Base-by-base conservation (phyloP, 2,329 filamentous ascomycete species). In the Dryadomyces quercivorus region DNA sequence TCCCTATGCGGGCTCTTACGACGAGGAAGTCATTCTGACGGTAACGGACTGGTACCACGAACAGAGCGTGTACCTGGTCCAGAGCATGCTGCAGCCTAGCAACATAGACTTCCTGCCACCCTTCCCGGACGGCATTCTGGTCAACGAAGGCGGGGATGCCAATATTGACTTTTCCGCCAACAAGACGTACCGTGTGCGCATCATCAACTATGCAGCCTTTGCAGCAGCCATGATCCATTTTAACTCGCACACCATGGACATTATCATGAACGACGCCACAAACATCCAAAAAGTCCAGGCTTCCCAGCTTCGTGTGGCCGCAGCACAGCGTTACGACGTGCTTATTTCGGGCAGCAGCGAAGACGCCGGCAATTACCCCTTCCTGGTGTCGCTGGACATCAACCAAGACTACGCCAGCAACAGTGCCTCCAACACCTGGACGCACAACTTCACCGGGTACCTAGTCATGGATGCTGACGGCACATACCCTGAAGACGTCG, bases 21-120 rank as follows among this genome's bases (percentile, higher is more conserved):
- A 84, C 47, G 75, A 81, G 49, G 80, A 85, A 63, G 64, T 80
- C 18, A 69, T 79, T 2, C 58, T 85, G n/a, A 77, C 76, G 1
- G 61, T 84, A 1, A 65, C 70, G 71, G 53, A 74, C 72, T 58
- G 64, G 71, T 75, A 75, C 55, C 70, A 73, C 53, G 57, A 63
- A 1, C 64, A 74, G 57, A 68, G 67, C 10, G 59, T 70, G 8
- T 56, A 60, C 6, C 59, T 75, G 1, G 65, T 71, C 26, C 63
- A 65, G 54, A 57, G 63, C 21, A 74, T 75, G 70, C 62, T 75
- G 2, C 49, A 58, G 12, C 64, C 70, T 0, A 65, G 59, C 60
- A 75, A 75, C 59, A 69, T 65, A 0, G 56, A 60, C 1, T 71
- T 70, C 47, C 46, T 55, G 13, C 73, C 73, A 5, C 73, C 73